phyloP scores from a whole-genome alignment of 257 asterid species.

The Sherardia arvensis region DNA sequence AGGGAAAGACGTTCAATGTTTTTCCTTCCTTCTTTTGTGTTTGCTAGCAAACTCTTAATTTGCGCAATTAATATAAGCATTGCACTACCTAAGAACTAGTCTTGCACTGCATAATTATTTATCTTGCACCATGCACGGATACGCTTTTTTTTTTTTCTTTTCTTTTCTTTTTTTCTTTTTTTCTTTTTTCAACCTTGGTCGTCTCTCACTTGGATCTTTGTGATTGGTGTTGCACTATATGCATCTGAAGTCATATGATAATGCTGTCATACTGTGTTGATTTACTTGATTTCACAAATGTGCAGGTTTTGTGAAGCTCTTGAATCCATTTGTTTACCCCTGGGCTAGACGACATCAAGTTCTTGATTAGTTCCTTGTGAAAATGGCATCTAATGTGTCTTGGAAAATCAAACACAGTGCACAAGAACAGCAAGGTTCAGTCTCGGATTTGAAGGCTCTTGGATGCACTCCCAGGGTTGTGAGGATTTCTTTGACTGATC shows the following conservation, averaged over 20 bases:
- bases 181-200: neutral
- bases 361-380: neutral
- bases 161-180: neutral
- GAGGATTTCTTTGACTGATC: slow-evolving; percentile 43
- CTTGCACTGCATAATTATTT: too few species aligned
- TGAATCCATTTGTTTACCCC: neutral
- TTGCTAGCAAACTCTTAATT: too few species aligned
- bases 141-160: neutral
- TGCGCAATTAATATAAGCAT: too few species aligned
- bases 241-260: too few species aligned
- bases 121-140: neutral
- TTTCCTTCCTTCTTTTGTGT: too few species aligned
- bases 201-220: neutral
- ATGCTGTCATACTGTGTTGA: too few species aligned
- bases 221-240: neutral
- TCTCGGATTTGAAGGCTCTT: neutral
- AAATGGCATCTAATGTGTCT: neutral
- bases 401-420: neutral
- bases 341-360: neutral
- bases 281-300: neutral
- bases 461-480: slow-evolving; percentile 14
- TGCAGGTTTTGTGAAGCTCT: neutral
- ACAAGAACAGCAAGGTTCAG: neutral
- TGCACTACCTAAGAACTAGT: too few species aligned
- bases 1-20: neutral